Evolutionary conservation across 2,329 filamentous ascomycete genomes (phyloP).

Genomic region (Colletotrichum lini): DNA sequence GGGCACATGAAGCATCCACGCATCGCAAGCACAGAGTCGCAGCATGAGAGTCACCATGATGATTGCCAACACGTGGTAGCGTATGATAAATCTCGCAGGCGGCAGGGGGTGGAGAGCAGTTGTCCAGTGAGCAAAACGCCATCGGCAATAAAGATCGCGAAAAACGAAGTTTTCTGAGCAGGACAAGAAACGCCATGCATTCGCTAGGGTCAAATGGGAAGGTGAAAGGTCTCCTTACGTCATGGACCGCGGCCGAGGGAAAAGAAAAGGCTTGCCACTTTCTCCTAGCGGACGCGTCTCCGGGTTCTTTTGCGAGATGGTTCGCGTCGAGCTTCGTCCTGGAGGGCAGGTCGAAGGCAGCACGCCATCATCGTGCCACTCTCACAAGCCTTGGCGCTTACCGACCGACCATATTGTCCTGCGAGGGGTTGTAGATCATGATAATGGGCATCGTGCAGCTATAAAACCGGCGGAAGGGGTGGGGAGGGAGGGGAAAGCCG

Average conservation of each 20-base stretch:
- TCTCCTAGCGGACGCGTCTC: background rate
- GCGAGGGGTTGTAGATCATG: no score
- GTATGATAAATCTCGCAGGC: no score
- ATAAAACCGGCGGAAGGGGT: background rate
- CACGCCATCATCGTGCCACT: constrained; percentile 25
- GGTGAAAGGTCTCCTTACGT: constrained; percentile 21
- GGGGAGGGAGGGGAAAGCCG: no score
- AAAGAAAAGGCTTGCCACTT: background rate
- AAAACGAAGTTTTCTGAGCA: background rate
- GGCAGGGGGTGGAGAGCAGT: no score
- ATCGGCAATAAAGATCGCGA: constrained; percentile 23
- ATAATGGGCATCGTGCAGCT: background rate
- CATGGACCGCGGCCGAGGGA: constrained; percentile 6
- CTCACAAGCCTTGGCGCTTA: constrained; percentile 22
- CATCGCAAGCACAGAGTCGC: no score
- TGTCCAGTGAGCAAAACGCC: no score
- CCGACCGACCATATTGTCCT: background rate
- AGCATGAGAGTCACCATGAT: no score
- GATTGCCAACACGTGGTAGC: no score
- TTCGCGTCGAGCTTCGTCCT: background rate
- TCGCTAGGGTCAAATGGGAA: constrained; percentile 34
- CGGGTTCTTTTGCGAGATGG: background rate
- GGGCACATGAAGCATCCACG: no score
- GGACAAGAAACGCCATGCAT: constrained; percentile 29
- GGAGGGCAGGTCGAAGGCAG: background rate